Conservation (phyloP, 129 eudicot genomes). For the Smallanthus sonchifolius region DNA sequence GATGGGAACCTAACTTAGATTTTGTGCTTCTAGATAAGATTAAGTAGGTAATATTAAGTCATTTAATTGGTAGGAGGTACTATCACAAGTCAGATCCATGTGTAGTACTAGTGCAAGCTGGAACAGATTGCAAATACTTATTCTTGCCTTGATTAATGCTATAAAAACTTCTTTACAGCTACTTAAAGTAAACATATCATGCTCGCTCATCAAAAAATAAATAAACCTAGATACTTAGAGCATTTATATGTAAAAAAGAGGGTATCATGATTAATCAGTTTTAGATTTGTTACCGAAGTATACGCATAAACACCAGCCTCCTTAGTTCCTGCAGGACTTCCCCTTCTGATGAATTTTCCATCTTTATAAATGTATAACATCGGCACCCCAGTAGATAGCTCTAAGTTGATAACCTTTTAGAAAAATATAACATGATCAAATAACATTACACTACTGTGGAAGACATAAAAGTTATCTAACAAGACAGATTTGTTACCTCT, state of each 20-base stretch:
- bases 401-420: slow-evolving; percentile 68
- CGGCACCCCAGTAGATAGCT: slow-evolving; percentile 85
- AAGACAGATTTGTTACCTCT: slow-evolving; percentile 45
- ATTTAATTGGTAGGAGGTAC: background rate
- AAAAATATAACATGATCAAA: slow-evolving; percentile 9
- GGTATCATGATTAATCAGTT: background rate
- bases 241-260: background rate
- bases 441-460: background rate
- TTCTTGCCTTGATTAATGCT: background rate
- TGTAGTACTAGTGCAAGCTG: background rate
- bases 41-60: too few species aligned
- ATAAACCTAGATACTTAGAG: background rate
- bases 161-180: background rate
- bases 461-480: background rate
- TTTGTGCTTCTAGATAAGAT: background rate
- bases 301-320: slow-evolving; percentile 80
- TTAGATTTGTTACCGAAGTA: slow-evolving; percentile 46
- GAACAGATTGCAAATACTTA: slow-evolving; percentile 9
- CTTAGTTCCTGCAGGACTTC: slow-evolving; percentile 68
- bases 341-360: slow-evolving; percentile 67
- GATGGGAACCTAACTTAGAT: background rate
- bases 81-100: background rate
- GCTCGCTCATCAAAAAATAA: background rate
- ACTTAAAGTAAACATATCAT: background rate
- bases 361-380: slow-evolving; percentile 75